phyloP scores from a whole-genome alignment of 1,284 basidiomycete genomes.

The Athelia psychrophila region DNA sequence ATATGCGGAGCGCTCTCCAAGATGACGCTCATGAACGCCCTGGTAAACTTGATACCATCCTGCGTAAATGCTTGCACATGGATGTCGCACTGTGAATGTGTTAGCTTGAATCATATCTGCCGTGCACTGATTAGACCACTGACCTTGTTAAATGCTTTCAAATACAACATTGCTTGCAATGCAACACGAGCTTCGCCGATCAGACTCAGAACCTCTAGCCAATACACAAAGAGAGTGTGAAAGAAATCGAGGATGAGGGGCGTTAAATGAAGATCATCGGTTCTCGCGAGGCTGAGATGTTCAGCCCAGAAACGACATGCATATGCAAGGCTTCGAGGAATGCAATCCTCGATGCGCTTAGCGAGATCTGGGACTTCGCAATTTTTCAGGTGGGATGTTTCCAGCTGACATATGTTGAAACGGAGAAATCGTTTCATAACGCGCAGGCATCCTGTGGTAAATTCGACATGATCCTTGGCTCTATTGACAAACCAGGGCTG shows the following conservation, averaged over 20 bases:
- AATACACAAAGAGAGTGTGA: background rate
- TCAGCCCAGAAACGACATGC: conserved; percentile 2
- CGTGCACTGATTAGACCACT: background rate
- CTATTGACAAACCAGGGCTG: background rate
- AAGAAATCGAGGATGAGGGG: background rate
- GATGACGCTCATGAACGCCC: background rate
- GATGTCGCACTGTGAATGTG: background rate
- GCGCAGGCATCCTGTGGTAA: background rate
- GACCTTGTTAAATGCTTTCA: background rate
- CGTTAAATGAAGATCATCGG: background rate
- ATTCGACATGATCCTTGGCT: background rate
- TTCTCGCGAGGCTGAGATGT: background rate
- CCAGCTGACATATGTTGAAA: conserved; percentile 1
- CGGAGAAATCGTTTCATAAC: background rate
- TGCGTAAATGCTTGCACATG: background rate
- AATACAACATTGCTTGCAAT: background rate
- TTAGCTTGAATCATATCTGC: background rate
- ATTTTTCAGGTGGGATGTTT: background rate
- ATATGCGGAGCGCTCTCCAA: background rate
- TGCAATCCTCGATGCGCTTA: background rate
- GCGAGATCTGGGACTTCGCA: background rate
- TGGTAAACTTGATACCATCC: background rate
- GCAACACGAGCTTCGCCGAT: background rate
- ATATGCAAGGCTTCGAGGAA: background rate
- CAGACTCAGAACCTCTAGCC: background rate